A percentile compares a stretch with the other conserved stretches of the same genome.
Conservation (phyloP, 495 filamentous ascomycete genomes). For the Trypethelium eluteriae region DNA sequence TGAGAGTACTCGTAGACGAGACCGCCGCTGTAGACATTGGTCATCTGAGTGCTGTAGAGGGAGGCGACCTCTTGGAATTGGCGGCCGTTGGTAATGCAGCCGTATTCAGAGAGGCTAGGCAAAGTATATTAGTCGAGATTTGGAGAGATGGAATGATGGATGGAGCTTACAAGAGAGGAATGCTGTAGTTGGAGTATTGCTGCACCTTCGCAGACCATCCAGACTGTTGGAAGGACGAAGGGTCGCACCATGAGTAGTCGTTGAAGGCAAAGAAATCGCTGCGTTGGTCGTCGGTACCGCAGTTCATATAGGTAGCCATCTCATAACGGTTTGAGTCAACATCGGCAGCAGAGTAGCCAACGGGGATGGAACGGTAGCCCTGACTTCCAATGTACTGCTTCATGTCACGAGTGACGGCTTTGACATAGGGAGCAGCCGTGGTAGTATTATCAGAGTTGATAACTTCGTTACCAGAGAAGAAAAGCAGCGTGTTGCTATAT, state of each 20-base stretch:
- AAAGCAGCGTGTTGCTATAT: slow-evolving; percentile 84
- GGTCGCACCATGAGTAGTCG: slow-evolving; percentile 96
- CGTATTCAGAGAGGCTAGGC: slow-evolving; percentile 77
- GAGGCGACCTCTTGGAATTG: slow-evolving; percentile 71
- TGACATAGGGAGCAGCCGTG: slow-evolving; percentile 73
- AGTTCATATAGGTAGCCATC: slow-evolving; percentile 92
- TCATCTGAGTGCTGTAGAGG: slow-evolving; percentile 81
- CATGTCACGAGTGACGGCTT: slow-evolving; percentile 88
- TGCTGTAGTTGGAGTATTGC: slow-evolving; percentile 80
- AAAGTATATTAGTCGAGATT: not conserved
- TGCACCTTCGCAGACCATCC: slow-evolving; percentile 90
- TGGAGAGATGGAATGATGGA: not conserved
- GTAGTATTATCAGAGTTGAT: slow-evolving; percentile 79
- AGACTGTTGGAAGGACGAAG: slow-evolving; percentile 63
- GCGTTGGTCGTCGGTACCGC: slow-evolving; percentile 74
- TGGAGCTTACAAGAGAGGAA: slow-evolving; percentile 68
- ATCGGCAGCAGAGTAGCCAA: slow-evolving; percentile 89
- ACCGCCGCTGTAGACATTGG: slow-evolving; percentile 85
- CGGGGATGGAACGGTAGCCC: slow-evolving; percentile 72
- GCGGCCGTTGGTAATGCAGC: slow-evolving; percentile 74
- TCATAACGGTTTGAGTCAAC: slow-evolving; percentile 78
- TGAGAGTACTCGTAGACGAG: slow-evolving; percentile 92
- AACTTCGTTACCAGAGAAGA: slow-evolving; percentile 97
- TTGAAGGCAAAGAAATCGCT: slow-evolving; percentile 97
- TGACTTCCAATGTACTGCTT: slow-evolving; percentile 70